phyloP scores from a whole-genome alignment of 768 basidiomycete species.

The Agaricus blazei region DNA sequence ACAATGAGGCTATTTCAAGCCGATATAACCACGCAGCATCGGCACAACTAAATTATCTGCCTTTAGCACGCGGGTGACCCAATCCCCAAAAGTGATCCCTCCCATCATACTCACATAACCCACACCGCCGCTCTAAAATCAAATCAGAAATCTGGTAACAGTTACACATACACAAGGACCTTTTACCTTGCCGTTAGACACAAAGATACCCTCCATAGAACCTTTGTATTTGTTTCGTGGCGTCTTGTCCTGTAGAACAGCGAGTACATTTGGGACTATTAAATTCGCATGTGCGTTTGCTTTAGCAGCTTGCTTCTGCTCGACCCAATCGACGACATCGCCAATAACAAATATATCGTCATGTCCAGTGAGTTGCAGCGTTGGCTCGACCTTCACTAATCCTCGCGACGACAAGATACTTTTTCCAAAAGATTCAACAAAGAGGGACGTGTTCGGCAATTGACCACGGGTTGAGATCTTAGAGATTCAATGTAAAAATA shows the following conservation, averaged over 20 bases:
- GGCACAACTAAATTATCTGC: constrained; percentile 11
- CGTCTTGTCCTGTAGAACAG: constrained; percentile 10
- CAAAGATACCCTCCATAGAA: constrained; percentile 6
- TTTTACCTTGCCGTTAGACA: constrained; percentile 13
- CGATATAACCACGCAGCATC: constrained; percentile 2
- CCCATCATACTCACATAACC: constrained; percentile 11
- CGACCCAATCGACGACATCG: constrained; percentile 18
- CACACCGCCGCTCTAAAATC: constrained; percentile 12
- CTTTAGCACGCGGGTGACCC: constrained; percentile 11
- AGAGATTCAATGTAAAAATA: not conserved
- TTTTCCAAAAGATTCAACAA: constrained; percentile 30
- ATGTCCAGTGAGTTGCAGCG: constrained; percentile 21
- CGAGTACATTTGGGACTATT: constrained; percentile 11
- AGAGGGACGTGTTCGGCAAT: constrained; percentile 40
- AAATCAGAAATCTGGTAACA: not conserved
- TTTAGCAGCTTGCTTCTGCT: constrained; percentile 18
- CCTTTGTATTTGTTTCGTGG: constrained; percentile 12
- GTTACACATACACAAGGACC: not conserved
- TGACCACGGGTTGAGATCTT: constrained; percentile 29
- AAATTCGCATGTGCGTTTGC: constrained; percentile 14
- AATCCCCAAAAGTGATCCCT: constrained; percentile 14
- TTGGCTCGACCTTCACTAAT: constrained; percentile 41
- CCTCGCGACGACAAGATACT: constrained; percentile 26
- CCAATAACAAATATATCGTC: constrained; percentile 18
- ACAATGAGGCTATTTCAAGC: not conserved